A percentile compares a stretch with the other conserved stretches of the same genome.
phyloP scores from a whole-genome alignment of 2,329 filamentous ascomycete species.

The Rutstroemia sydowiana region DNA sequence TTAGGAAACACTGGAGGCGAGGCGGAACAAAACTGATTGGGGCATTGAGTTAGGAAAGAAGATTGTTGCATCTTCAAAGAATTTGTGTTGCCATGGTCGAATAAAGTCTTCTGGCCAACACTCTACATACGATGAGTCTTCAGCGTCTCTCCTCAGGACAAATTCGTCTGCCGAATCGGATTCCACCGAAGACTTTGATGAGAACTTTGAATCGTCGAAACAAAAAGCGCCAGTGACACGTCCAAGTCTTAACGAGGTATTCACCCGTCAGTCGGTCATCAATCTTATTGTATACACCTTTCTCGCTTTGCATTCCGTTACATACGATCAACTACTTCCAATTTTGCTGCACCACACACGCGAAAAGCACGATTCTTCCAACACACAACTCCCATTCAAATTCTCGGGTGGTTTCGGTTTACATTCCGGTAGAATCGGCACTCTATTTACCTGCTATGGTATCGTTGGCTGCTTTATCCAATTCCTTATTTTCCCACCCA shows the following conservation, averaged over 20 bases:
- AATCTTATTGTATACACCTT: constrained; percentile 74
- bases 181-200: constrained; percentile 16
- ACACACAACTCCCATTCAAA: constrained; percentile 64
- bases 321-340: constrained; percentile 81
- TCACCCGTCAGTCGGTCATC: constrained; percentile 65
- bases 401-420: constrained; percentile 77
- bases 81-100: constrained; percentile 13
- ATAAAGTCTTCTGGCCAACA: constrained; percentile 28
- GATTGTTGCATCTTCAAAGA: constrained; percentile 39
- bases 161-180: constrained; percentile 26
- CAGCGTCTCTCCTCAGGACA: constrained; percentile 44
- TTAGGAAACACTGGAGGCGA: constrained; percentile 72
- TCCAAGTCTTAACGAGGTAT: constrained; percentile 53
- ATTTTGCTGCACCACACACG: constrained; percentile 78
- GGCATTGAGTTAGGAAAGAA: constrained; percentile 67
- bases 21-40: constrained; percentile 62
- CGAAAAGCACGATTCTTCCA: constrained; percentile 45
- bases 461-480: constrained; percentile 74
- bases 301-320: constrained; percentile 72
- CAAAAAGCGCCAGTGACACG: constrained; percentile 26
- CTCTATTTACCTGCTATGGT: constrained; percentile 79
- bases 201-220: constrained; percentile 21
- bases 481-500: constrained; percentile 76
- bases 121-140: constrained; percentile 48
- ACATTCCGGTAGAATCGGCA: constrained; percentile 67